Evolutionary conservation across 129 eudicot genomes (phyloP).

Genomic region (Heracleum sosnowskyi): DNA sequence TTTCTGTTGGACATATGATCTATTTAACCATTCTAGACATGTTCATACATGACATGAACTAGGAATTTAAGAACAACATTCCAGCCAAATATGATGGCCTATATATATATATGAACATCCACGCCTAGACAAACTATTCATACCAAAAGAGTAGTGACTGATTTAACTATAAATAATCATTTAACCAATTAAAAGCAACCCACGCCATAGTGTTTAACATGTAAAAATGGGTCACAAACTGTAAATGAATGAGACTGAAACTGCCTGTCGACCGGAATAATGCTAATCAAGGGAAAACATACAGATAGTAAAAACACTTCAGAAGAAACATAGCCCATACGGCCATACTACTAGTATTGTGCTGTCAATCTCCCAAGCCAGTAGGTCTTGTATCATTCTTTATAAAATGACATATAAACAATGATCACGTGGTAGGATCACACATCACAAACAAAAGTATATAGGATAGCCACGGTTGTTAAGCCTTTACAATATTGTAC

Average conservation of each 20-base stretch:
- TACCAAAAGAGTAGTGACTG: too few relatives aligned
- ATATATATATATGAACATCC: too few relatives aligned
- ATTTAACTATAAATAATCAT: too few relatives aligned
- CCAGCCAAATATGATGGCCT: too few relatives aligned
- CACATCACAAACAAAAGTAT: background rate
- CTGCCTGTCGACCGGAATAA: background rate
- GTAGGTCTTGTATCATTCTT: background rate
- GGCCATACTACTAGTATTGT: background rate
- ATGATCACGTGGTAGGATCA: background rate
- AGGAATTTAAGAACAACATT: too few relatives aligned
- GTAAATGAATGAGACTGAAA: background rate
- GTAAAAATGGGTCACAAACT: background rate
- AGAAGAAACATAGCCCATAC: background rate
- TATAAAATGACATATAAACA: constrained; percentile 3
- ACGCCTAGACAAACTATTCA: too few relatives aligned
- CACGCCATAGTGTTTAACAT: too few relatives aligned
- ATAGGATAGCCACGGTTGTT: background rate
- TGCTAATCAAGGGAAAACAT: background rate
- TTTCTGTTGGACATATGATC: too few relatives aligned
- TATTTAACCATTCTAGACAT: too few relatives aligned
- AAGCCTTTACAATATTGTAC: constrained; percentile 57
- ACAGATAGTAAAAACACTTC: background rate
- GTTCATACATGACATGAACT: too few relatives aligned
- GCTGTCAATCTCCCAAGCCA: background rate
- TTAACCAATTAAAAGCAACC: too few relatives aligned